These are phyloP conservation scores for Simmondsia chinensis DNA, from an alignment of 148 eudicot genomes.

Conservation along the genomic window DNA sequence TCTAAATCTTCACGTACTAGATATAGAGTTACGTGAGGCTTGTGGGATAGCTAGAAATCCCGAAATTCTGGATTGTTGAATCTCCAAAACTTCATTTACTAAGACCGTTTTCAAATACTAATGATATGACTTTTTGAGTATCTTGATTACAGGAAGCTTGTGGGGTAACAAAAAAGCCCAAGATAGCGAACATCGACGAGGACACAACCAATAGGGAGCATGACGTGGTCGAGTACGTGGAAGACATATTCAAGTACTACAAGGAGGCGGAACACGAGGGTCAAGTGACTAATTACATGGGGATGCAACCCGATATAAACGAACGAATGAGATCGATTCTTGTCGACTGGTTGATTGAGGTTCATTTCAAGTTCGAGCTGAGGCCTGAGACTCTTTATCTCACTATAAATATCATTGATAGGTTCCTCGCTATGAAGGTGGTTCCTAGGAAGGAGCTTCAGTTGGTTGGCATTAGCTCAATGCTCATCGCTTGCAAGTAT, in stretches of 20 bases:
- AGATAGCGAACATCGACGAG: conserved; percentile 31
- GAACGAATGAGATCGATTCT: conserved; percentile 42
- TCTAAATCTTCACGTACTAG: no score
- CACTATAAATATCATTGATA: conserved; percentile 38
- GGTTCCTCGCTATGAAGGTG: conserved; percentile 24
- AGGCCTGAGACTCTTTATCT: conserved; percentile 46
- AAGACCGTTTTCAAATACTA: no score
- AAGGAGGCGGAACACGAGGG: conserved; percentile 25
- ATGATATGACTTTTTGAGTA: not conserved
- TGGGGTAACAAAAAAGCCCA: conserved; percentile 24
- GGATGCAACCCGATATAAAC: conserved; percentile 31
- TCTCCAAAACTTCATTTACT: no score
- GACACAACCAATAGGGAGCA: conserved; percentile 19
- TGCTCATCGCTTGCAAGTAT: conserved; percentile 50
- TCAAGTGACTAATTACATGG: conserved; percentile 25
- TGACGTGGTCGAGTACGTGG: conserved; percentile 35
- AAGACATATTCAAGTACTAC: conserved; percentile 30
- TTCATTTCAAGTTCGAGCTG: conserved; percentile 41
- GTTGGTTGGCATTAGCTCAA: conserved; percentile 37
- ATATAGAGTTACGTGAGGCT: no score
- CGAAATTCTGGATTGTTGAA: no score
- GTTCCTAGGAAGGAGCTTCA: conserved; percentile 46
- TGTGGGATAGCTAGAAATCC: no score
- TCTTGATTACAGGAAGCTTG: conserved; percentile 28
- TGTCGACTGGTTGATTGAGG: conserved; percentile 44